Percentiles rank a stretch among this genome's conserved stretches.
Evolutionary conservation across 306 rosid genomes (phyloP).

Genomic region (Trifolium pratense): DNA sequence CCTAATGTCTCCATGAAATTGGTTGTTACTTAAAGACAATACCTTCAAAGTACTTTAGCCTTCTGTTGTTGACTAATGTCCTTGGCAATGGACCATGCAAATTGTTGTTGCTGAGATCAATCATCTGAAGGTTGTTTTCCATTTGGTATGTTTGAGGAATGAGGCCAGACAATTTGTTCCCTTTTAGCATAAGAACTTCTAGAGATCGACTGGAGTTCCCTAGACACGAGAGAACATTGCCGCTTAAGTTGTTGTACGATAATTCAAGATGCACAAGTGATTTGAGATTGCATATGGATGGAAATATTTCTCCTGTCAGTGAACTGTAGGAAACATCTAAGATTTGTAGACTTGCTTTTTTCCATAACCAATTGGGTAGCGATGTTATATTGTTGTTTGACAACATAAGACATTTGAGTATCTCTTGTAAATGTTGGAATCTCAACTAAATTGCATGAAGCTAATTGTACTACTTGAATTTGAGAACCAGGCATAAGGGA

Average conservation of each 20-base stretch:
- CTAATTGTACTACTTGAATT: background rate
- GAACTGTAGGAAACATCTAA: background rate
- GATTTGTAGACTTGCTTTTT: background rate
- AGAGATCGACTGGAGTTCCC: conserved; percentile 23
- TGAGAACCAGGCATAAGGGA: background rate
- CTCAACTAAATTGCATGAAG: no score
- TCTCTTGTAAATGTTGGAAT: no score
- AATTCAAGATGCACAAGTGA: conserved; percentile 35
- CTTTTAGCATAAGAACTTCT: background rate
- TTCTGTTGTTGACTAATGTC: conserved; percentile 26
- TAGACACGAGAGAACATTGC: conserved; percentile 36
- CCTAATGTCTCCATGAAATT: conserved; percentile 23
- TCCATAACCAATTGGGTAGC: conserved; percentile 38
- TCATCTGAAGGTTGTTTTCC: no score
- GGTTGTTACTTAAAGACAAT: conserved; percentile 4
- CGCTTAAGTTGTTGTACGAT: conserved; percentile 28
- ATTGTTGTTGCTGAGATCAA: conserved; percentile 28
- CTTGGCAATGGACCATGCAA: conserved; percentile 51
- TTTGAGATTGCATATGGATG: conserved; percentile 38
- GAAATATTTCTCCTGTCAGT: conserved; percentile 29
- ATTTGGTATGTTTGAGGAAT: no score
- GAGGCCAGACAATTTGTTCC: conserved; percentile 10
- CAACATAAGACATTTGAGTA: background rate
- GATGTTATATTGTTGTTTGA: background rate
- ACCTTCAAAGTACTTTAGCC: conserved; percentile 39